phyloP scores from a whole-genome alignment of 2,329 filamentous ascomycete species.

The Talaromyces sp. region DNA sequence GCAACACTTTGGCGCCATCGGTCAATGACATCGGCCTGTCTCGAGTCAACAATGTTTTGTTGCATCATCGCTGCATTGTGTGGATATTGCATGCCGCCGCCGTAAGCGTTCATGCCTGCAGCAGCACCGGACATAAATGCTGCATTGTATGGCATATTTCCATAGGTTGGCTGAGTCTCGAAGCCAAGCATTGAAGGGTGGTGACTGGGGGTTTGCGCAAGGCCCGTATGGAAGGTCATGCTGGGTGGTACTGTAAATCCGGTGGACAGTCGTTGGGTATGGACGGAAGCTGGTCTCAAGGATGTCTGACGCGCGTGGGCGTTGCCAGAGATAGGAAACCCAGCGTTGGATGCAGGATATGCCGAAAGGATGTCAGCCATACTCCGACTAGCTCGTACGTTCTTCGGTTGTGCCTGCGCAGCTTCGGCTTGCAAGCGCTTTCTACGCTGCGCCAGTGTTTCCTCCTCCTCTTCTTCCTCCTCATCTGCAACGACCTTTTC shows the following conservation, averaged over 20 bases:
- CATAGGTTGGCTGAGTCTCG: slow-evolving; percentile 20
- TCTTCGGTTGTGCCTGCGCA: slow-evolving; percentile 20
- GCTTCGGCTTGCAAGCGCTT: slow-evolving; percentile 45
- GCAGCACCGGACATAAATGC: slow-evolving; percentile 18
- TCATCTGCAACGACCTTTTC: neutral
- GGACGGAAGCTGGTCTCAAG: slow-evolving; percentile 1
- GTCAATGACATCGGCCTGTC: slow-evolving; percentile 57
- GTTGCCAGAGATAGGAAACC: neutral
- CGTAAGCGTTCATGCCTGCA: slow-evolving; percentile 25
- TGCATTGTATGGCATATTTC: slow-evolving; percentile 17
- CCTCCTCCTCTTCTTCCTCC: slow-evolving; percentile 37
- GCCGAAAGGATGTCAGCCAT: slow-evolving; percentile 52
- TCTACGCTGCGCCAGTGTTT: slow-evolving; percentile 47
- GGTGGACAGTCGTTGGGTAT: slow-evolving; percentile 29
- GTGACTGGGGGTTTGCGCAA: slow-evolving; percentile 17
- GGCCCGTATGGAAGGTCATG: slow-evolving; percentile 21
- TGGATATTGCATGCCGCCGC: slow-evolving; percentile 25
- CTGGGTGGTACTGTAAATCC: slow-evolving; percentile 29
- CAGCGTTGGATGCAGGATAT: slow-evolving; percentile 45
- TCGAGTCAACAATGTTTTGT: slow-evolving; percentile 44
- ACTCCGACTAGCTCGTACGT: slow-evolving; percentile 40
- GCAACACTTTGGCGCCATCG: slow-evolving; percentile 53
- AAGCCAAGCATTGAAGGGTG: slow-evolving; percentile 20
- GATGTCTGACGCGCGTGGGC: slow-evolving; percentile 24
- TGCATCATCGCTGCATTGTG: slow-evolving; percentile 21